These are phyloP conservation scores for Phlebiopsis gigantea DNA, from an alignment of 768 basidiomycete species.

Conservation along the genomic window DNA sequence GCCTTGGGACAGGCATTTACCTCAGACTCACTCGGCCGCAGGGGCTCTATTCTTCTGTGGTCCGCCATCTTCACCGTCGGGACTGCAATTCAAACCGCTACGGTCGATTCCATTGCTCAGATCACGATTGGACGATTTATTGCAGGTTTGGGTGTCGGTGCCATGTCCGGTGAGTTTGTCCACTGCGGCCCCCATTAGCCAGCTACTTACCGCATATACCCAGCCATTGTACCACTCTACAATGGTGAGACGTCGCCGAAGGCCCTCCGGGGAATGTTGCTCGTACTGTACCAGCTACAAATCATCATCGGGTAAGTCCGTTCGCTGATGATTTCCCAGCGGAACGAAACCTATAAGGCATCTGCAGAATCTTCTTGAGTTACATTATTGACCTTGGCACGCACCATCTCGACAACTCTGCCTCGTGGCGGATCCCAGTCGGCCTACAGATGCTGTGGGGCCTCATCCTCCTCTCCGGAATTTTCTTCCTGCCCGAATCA, in stretches of 20 bases:
- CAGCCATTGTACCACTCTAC: slow-evolving; percentile 41
- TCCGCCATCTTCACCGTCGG: slow-evolving; percentile 67
- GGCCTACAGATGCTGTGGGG: slow-evolving; percentile 73
- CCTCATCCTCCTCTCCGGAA: slow-evolving; percentile 56
- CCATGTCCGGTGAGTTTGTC: slow-evolving; percentile 56
- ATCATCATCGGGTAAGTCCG: slow-evolving; percentile 64
- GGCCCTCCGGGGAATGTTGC: slow-evolving; percentile 60
- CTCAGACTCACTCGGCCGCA: slow-evolving; percentile 65
- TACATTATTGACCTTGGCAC: slow-evolving; percentile 69
- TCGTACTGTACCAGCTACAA: slow-evolving; percentile 75
- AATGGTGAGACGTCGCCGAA: slow-evolving; percentile 79
- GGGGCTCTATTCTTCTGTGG: slow-evolving; percentile 74
- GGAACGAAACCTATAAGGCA: background rate
- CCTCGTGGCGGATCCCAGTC: slow-evolving; percentile 72
- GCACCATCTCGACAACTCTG: slow-evolving; percentile 47
- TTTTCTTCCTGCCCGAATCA: slow-evolving; percentile 75
- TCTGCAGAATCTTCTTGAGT: slow-evolving; percentile 59
- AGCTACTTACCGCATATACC: background rate
- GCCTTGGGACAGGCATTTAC: slow-evolving; percentile 71
- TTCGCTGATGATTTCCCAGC: too few relatives aligned
- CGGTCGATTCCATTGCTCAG: slow-evolving; percentile 53
- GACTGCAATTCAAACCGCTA: slow-evolving; percentile 64
- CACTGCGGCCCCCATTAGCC: background rate
- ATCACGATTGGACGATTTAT: slow-evolving; percentile 70
- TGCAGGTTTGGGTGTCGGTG: slow-evolving; percentile 74